Conservation (phyloP, 495 filamentous ascomycete species). For the Penicillium coprophilum region DNA sequence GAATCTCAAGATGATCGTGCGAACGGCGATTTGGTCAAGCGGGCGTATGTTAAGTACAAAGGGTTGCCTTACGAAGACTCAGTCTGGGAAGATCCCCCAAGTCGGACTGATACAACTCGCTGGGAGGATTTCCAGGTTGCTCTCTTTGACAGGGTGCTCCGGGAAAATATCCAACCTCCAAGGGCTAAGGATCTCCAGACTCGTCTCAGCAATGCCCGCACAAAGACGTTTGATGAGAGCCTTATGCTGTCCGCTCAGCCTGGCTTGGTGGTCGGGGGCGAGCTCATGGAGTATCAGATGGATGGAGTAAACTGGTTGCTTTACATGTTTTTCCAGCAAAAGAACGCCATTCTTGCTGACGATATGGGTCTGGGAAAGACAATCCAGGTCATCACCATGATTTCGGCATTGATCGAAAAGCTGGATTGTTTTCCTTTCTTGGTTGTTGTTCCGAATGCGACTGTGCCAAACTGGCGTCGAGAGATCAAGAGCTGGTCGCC, state of each 20-base stretch:
- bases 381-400: conserved; percentile 83
- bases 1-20: conserved; percentile 31
- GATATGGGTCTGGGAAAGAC: conserved; percentile 99
- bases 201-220: conserved; percentile 61
- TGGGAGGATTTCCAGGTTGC: conserved; percentile 83
- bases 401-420: conserved; percentile 74
- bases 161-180: conserved; percentile 65
- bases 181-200: conserved; percentile 52
- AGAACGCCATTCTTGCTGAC: conserved; percentile 93
- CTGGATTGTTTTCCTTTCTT: conserved; percentile 90
- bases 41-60: conserved; percentile 83
- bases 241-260: conserved; percentile 75
- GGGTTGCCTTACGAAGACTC: conserved; percentile 92
- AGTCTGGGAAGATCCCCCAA: conserved; percentile 84
- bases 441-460: conserved; percentile 89
- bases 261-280: conserved; percentile 65
- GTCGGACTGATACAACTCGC: conserved; percentile 59
- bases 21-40: conserved; percentile 47
- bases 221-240: conserved; percentile 60
- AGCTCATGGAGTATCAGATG: conserved; percentile 90
- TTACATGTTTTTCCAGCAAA: conserved; percentile 76
- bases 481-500: conserved; percentile 96
- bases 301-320: conserved; percentile 98
- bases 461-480: conserved; percentile 93
- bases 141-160: conserved; percentile 79